Conservation (phyloP, 805 yeast genomes). For the Candida succiphila region DNA sequence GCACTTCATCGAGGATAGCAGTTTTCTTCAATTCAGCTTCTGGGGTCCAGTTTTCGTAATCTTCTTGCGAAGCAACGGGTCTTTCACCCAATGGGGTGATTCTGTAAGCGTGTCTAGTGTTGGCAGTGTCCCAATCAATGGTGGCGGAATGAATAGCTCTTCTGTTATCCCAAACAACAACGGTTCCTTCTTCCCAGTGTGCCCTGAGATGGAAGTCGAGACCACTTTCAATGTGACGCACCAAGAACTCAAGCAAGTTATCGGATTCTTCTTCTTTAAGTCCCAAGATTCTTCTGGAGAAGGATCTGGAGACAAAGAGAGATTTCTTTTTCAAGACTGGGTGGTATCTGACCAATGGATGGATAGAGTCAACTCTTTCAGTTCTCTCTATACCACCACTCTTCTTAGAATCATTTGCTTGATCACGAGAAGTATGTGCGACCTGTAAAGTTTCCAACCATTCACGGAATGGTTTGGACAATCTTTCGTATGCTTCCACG, state of each 20-base stretch:
- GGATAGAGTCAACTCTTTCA: constrained; percentile 49
- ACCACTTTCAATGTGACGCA: constrained; percentile 37
- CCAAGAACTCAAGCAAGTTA: constrained; percentile 45
- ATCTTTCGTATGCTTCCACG: constrained; percentile 58
- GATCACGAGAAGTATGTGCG: constrained; percentile 61
- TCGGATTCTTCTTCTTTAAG: constrained; percentile 66
- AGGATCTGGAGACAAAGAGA: constrained; percentile 47
- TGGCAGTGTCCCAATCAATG: constrained; percentile 61
- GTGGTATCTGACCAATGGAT: constrained; percentile 64
- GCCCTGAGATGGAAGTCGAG: constrained; percentile 64
- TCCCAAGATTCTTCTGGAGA: constrained; percentile 60
- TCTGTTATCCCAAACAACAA: constrained; percentile 76
- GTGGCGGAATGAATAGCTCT: constrained; percentile 59
- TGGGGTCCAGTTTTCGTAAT: constrained; percentile 21
- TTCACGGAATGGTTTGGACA: constrained; percentile 55
- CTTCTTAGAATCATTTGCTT: constrained; percentile 45
- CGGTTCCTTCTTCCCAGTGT: constrained; percentile 59
- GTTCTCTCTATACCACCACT: constrained; percentile 62
- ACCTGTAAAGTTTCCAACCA: constrained; percentile 54
- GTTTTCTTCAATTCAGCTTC: constrained; percentile 15
- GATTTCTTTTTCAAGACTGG: constrained; percentile 61
- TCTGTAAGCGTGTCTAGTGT: constrained; percentile 63
- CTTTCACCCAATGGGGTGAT: constrained; percentile 67
- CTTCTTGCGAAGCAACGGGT: constrained; percentile 32
- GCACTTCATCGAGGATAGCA: constrained; percentile 7